These are phyloP conservation scores for Sindora glabra DNA, from an alignment of 306 rosid genomes.

Conservation along the genomic window DNA sequence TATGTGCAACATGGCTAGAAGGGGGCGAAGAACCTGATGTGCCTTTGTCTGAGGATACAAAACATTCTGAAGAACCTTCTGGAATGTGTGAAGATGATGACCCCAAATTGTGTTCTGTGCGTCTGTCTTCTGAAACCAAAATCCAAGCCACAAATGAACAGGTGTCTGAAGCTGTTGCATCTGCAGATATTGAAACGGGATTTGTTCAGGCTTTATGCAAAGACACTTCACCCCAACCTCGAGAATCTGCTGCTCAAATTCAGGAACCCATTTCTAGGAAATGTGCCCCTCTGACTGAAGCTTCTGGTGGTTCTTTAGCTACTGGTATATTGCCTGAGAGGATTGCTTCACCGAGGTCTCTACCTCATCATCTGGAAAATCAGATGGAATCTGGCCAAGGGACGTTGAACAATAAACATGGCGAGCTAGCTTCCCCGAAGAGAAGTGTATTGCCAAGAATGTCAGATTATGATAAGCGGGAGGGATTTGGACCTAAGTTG, in stretches of 20 bases:
- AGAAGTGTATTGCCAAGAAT: slow-evolving; percentile 5
- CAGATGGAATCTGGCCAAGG: slow-evolving; percentile 10
- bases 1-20: slow-evolving; percentile 37
- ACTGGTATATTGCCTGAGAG: slow-evolving; percentile 8
- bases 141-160: slow-evolving; percentile 17
- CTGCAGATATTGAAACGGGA: slow-evolving; percentile 27
- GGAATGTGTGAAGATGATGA: slow-evolving; percentile 7
- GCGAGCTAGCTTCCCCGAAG: slow-evolving; percentile 11
- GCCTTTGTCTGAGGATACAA: slow-evolving; percentile 18
- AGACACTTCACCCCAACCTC: slow-evolving; percentile 18
- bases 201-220: slow-evolving; percentile 12
- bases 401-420: not conserved
- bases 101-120: slow-evolving; percentile 8
- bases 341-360: slow-evolving; percentile 7
- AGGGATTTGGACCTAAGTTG: slow-evolving; percentile 6
- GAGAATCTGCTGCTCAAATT: slow-evolving; percentile 7
- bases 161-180: slow-evolving; percentile 3
- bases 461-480: slow-evolving; percentile 13
- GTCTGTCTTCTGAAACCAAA: slow-evolving; percentile 16
- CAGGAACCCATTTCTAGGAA: slow-evolving; percentile 17
- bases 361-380: slow-evolving; percentile 21
- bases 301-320: slow-evolving; percentile 4
- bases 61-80: slow-evolving; percentile 19
- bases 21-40: slow-evolving; percentile 26
- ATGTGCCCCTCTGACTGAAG: slow-evolving; percentile 7